Evolutionary conservation across 1,139 yeast species (phyloP).

Genomic region (Pichia cactophila): DNA sequence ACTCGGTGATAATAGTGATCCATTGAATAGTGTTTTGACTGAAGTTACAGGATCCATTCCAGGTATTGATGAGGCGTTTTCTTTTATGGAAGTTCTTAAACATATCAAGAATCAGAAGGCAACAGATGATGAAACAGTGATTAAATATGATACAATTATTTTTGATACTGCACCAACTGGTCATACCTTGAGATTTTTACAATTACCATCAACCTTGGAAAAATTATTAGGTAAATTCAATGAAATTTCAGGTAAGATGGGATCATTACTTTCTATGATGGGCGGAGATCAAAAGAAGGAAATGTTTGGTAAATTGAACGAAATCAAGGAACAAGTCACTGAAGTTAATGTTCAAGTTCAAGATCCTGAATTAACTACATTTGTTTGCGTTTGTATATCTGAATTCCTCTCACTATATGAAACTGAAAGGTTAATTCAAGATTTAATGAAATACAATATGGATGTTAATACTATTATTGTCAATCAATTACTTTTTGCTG

Average conservation of each 20-base stretch:
- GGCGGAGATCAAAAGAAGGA: slow-evolving; percentile 63
- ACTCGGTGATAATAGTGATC: slow-evolving; percentile 45
- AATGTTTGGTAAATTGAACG: slow-evolving; percentile 72
- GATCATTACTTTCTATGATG: slow-evolving; percentile 84
- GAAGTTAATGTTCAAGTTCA: slow-evolving; percentile 94
- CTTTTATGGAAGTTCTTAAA: slow-evolving; percentile 95
- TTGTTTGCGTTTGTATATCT: slow-evolving; percentile 94
- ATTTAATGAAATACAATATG: slow-evolving; percentile 86
- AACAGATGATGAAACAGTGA: slow-evolving; percentile 31
- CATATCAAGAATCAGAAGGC: slow-evolving; percentile 76
- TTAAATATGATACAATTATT: slow-evolving; percentile 74
- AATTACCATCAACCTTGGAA: slow-evolving; percentile 85
- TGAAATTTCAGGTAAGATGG: slow-evolving; percentile 77
- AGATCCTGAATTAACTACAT: slow-evolving; percentile 91
- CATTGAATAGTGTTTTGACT: slow-evolving; percentile 66
- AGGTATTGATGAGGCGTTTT: slow-evolving; percentile 95
- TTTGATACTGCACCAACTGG: slow-evolving; percentile 99
- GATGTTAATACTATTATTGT: slow-evolving; percentile 95
- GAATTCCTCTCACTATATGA: slow-evolving; percentile 93
- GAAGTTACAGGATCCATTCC: slow-evolving; percentile 95
- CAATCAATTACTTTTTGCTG: slow-evolving; percentile 85
- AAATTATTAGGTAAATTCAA: slow-evolving; percentile 81
- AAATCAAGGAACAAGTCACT: slow-evolving; percentile 71
- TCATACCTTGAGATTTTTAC: slow-evolving; percentile 89
- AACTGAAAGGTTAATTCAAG: slow-evolving; percentile 96